Conservation (phyloP, 495 filamentous ascomycete genomes). For the Recurvomyces mirabilis region DNA sequence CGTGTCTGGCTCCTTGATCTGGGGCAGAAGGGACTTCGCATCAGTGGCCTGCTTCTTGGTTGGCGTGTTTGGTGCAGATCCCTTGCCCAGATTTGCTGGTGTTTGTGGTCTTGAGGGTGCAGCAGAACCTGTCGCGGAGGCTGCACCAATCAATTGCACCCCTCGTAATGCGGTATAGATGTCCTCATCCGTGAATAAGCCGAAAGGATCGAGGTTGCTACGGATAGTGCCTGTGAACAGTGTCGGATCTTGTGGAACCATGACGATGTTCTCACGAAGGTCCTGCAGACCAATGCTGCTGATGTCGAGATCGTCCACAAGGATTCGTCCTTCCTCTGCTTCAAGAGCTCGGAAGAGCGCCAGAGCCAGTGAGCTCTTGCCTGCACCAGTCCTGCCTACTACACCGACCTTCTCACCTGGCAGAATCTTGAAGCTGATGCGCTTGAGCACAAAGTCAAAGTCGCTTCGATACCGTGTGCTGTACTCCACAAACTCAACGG, state of each 20-base stretch:
- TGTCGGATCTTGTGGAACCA: conserved; percentile 96
- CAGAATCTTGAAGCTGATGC: conserved; percentile 75
- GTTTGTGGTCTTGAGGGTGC: conserved; percentile 27
- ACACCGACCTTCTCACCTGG: conserved; percentile 91
- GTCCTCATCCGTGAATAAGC: conserved; percentile 79
- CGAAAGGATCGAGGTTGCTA: conserved; percentile 91
- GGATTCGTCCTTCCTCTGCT: conserved; percentile 78
- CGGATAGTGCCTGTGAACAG: conserved; percentile 93
- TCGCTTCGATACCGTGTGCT: conserved; percentile 81
- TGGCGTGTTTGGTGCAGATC: conserved; percentile 26
- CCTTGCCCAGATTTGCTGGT: conserved; percentile 32
- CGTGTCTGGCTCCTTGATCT: too few relatives aligned
- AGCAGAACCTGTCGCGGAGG: conserved; percentile 38
- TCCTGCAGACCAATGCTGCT: conserved; percentile 80
- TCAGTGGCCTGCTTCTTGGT: conserved; percentile 20
- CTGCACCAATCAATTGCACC: conserved; percentile 75
- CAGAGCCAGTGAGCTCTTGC: conserved; percentile 90
- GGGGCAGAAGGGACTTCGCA: background rate
- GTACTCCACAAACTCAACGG: conserved; percentile 79
- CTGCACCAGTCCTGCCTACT: conserved; percentile 90
- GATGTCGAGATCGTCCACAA: conserved; percentile 86
- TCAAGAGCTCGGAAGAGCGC: conserved; percentile 97
- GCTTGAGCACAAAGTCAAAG: conserved; percentile 71
- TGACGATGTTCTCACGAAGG: conserved; percentile 86
- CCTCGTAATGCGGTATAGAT: conserved; percentile 78